A percentile compares a stretch with the other conserved stretches of the same genome.
phyloP scores from a whole-genome alignment of 2,329 filamentous ascomycete species.

The Neoascochyta sp. region DNA sequence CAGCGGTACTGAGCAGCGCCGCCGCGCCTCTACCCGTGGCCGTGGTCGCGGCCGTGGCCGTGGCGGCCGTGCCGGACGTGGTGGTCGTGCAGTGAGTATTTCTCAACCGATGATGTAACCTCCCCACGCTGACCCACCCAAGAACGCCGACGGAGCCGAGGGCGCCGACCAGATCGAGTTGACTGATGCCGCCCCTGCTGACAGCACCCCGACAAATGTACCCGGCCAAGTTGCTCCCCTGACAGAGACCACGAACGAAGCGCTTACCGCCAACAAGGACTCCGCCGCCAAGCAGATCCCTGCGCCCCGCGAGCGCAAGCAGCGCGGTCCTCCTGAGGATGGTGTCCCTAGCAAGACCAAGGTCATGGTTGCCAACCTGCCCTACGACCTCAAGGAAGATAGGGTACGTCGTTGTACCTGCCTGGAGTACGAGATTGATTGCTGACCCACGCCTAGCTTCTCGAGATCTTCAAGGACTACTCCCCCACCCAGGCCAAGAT shows the following conservation, averaged over 20 bases:
- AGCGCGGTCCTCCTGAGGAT: conserved; percentile 95
- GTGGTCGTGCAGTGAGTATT: conserved; percentile 64
- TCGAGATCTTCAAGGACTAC: conserved; percentile 94
- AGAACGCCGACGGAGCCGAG: conserved; percentile 46
- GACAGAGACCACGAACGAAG: conserved; percentile 52
- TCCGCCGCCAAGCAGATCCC: conserved; percentile 47
- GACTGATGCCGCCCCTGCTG: conserved; percentile 46
- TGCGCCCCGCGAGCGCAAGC: conserved; percentile 57
- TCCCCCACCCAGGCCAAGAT: conserved; percentile 95
- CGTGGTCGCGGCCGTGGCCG: conserved; percentile 58
- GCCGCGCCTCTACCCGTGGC: conserved; percentile 54
- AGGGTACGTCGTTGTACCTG: conserved; percentile 66
- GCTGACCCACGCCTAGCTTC: conserved; percentile 61
- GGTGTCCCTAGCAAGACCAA: conserved; percentile 98
- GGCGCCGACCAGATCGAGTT: conserved; percentile 44
- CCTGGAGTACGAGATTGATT: neutral
- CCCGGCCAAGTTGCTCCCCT: conserved; percentile 50
- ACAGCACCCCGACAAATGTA: conserved; percentile 47
- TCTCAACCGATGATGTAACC: neutral
- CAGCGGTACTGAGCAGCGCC: conserved; percentile 61
- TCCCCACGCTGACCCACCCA: conserved; percentile 6
- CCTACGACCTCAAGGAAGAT: conserved; percentile 96
- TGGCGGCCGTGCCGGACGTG: conserved; percentile 58
- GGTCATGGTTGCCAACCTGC: conserved; percentile 99
- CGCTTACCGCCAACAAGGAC: conserved; percentile 53